Evolutionary conservation across 1,139 yeast species (phyloP).

Genomic region (Yamadazyma pseudoaaseri): DNA sequence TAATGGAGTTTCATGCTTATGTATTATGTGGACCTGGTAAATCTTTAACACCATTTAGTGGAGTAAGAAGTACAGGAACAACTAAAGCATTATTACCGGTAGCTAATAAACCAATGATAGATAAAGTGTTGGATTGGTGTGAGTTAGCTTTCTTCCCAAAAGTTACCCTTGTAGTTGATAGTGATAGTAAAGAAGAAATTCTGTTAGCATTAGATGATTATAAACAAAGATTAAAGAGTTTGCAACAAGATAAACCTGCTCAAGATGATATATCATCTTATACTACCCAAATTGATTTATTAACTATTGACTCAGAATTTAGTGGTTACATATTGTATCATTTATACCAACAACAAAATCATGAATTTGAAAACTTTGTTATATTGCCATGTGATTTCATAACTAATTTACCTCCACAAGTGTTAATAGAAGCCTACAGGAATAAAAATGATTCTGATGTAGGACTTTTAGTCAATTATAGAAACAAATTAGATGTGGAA

Average conservation of each 20-base stretch:
- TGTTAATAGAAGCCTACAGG: slow-evolving; percentile 79
- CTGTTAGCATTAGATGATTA: slow-evolving; percentile 49
- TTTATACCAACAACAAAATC: slow-evolving; percentile 40
- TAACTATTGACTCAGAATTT: slow-evolving; percentile 36
- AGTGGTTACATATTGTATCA: slow-evolving; percentile 65
- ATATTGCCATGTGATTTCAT: slow-evolving; percentile 90
- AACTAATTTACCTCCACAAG: slow-evolving; percentile 89
- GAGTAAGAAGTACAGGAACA: slow-evolving; percentile 55
- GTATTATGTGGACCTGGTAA: slow-evolving; percentile 86
- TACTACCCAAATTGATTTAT: slow-evolving; percentile 37
- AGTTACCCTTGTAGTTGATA: slow-evolving; percentile 38
- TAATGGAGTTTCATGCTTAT: slow-evolving; percentile 90
- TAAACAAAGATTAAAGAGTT: slow-evolving; percentile 19
- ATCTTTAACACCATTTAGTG: slow-evolving; percentile 68
- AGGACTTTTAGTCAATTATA: slow-evolving; percentile 72
- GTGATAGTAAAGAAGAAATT: slow-evolving; percentile 26
- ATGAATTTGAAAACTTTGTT: slow-evolving; percentile 53
- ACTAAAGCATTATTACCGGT: slow-evolving; percentile 87
- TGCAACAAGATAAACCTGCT: slow-evolving; percentile 5
- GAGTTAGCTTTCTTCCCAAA: slow-evolving; percentile 75
- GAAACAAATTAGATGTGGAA: slow-evolving; percentile 66
- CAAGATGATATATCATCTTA: slow-evolving; percentile 12
- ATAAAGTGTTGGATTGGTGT: slow-evolving; percentile 91
- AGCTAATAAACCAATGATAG: slow-evolving; percentile 88
- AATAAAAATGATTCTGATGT: slow-evolving; percentile 62